These are phyloP conservation scores for Penicillium fimorum DNA, from an alignment of 495 filamentous ascomycete genomes.

Conservation along the genomic window DNA sequence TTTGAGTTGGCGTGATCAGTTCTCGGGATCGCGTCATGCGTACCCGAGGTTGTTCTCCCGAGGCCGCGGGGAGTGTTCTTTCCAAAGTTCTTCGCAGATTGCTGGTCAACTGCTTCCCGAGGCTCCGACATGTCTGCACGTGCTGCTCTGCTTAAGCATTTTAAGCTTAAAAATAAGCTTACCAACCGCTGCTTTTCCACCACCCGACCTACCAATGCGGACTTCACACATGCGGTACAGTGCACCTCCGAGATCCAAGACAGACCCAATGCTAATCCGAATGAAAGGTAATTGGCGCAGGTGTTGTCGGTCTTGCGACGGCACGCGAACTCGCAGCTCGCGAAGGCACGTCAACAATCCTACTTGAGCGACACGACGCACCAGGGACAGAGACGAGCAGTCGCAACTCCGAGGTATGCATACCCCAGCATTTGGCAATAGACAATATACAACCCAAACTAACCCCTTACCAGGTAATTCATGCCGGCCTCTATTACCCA, in stretches of 20 bases:
- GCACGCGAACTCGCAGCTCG: conserved; percentile 69
- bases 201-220: conserved; percentile 43
- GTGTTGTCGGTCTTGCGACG: conserved; percentile 88
- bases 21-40: conserved; percentile 3
- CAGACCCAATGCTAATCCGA: conserved; percentile 11
- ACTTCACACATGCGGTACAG: conserved; percentile 80
- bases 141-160: conserved; percentile 12
- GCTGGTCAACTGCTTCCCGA: conserved; percentile 8
- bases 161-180: conserved; percentile 9
- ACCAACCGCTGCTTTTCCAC: conserved; percentile 43
- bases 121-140: conserved; percentile 18
- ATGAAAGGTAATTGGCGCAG: conserved; percentile 76
- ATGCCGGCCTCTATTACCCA: conserved; percentile 93
- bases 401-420: conserved; percentile 78
- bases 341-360: conserved; percentile 64
- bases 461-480: conserved; percentile 66
- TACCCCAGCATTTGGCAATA: neutral
- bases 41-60: neutral
- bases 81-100: neutral
- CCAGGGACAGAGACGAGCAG: conserved; percentile 90
- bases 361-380: conserved; percentile 75
- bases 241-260: neutral
- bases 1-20: neutral
- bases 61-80: neutral
- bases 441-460: neutral